Evolutionary conservation across 2,329 filamentous ascomycete genomes (phyloP).

Genomic region (Fusarium fracticaudum): DNA sequence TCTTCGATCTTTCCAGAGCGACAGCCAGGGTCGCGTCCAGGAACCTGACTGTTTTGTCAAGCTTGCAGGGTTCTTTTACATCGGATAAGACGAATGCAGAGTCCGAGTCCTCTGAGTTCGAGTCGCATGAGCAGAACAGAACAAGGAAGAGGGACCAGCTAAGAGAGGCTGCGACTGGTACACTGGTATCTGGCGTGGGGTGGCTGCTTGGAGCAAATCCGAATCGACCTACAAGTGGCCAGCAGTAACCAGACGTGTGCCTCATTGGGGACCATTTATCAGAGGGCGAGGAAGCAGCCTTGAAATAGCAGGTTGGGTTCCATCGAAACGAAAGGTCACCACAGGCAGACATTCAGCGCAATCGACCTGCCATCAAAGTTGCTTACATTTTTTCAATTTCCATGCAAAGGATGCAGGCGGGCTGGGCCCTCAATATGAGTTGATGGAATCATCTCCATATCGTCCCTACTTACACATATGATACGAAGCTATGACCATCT

Average conservation of each 20-base stretch:
- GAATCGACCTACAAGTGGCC: constrained; percentile 29
- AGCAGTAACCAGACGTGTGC: not conserved
- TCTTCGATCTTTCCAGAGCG: constrained; percentile 71
- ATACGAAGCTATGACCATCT: not conserved
- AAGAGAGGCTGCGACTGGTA: constrained; percentile 72
- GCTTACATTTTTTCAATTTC: not conserved
- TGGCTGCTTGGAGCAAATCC: constrained; percentile 71
- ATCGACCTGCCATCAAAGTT: not conserved
- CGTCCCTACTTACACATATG: not conserved
- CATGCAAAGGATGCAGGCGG: not conserved
- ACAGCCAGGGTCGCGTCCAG: constrained; percentile 67
- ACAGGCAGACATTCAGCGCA: not conserved
- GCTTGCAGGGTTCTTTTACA: constrained; percentile 52
- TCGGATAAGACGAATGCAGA: constrained; percentile 24
- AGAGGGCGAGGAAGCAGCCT: not conserved
- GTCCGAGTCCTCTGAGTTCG: constrained; percentile 38
- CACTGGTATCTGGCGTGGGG: constrained; percentile 72
- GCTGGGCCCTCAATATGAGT: not conserved
- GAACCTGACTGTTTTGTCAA: constrained; percentile 66
- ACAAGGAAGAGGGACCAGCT: constrained; percentile 78
- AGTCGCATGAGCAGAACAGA: constrained; percentile 46
- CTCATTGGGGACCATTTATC: not conserved
- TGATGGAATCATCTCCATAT: not conserved
- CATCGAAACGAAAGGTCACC: not conserved
- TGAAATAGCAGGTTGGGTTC: not conserved